Base-by-base conservation (phyloP, 805 yeast species). In the Kuraishia piskuri region DNA sequence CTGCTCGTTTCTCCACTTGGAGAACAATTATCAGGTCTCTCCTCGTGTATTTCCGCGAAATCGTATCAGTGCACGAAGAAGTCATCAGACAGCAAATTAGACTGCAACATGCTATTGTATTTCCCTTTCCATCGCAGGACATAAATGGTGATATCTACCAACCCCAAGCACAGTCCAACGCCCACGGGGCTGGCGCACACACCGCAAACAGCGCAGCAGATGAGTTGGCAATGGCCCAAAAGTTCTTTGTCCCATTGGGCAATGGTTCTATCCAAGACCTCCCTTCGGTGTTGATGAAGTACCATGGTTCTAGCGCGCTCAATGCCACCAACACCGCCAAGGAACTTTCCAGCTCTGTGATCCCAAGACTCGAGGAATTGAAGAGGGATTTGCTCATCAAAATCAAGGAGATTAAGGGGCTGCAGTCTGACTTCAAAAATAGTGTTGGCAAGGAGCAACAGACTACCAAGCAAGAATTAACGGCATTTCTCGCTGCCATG, bases 1-100 rank as follows among this genome's bases (percentile, higher is more conserved):
- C 96, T 1, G 77, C 80, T 25, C 75, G 98, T 57, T 91, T 92
- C 66, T 77, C 83, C 50, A 86, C 95, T 2, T 92, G 97, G 97
- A 75, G 96, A 55, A 77, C 79, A 46, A 81, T 91, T 53, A 83
- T 90, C 54, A 82, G 83, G 56, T 85, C 92, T 37, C 70, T 92
- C 53, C 76, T 88, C 21, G 80, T 77, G 49, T 92, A 92, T 63
- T 74, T 92, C 57, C 80, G 79, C 56, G 96, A 90, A 62, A 84
- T 83, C 45, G 90, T 89, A 9, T 78, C 87, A 14, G 91, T 88
- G 54, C 94, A 90, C 65, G 97, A 91, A 67, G 96, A 91, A 64
- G 79, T 89, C 19, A 83, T 88, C 37, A 80, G 96, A 55, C 96
- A 89, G 62, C 94, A 89, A 59, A 69, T 84, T 51, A 73, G 96